phyloP scores from a whole-genome alignment of 2,329 filamentous ascomycete genomes.

The Sordariomycetes sp. region DNA sequence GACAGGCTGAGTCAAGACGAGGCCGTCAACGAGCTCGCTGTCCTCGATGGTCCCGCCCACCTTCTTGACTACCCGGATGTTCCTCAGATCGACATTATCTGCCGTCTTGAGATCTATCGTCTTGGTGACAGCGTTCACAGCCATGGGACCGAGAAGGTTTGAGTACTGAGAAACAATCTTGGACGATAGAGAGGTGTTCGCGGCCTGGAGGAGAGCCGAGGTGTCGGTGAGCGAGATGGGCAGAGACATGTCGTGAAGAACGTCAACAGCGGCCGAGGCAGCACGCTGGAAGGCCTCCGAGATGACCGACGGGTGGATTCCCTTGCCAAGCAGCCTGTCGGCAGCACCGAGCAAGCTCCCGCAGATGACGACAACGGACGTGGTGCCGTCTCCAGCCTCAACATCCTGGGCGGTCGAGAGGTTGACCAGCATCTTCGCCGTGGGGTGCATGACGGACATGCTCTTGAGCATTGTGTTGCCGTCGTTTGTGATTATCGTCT shows the following conservation, averaged over 20 bases:
- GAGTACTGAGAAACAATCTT: constrained; percentile 99
- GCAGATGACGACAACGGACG: constrained; percentile 94
- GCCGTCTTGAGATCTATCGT: constrained; percentile 93
- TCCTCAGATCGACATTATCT: constrained; percentile 91
- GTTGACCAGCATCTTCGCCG: constrained; percentile 97
- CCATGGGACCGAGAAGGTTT: constrained; percentile 91
- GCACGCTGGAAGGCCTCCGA: constrained; percentile 96
- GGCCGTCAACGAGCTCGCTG: constrained; percentile 89
- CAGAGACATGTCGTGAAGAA: constrained; percentile 91
- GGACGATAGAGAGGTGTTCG: constrained; percentile 91
- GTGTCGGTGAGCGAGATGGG: constrained; percentile 85
- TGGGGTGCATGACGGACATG: constrained; percentile 99
- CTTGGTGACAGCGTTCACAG: constrained; percentile 90
- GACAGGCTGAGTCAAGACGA: constrained; percentile 85
- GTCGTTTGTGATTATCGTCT: constrained; percentile 99
- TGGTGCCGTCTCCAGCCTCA: constrained; percentile 95
- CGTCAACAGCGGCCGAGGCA: constrained; percentile 75
- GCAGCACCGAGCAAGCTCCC: constrained; percentile 90
- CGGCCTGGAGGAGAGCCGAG: constrained; percentile 84
- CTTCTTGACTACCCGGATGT: constrained; percentile 96
- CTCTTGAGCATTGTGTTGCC: constrained; percentile 98
- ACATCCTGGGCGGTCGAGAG: constrained; percentile 95
- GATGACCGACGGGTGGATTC: constrained; percentile 95
- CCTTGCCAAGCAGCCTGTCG: constrained; percentile 81
- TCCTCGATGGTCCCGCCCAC: constrained; percentile 97